A percentile compares a stretch with the other conserved stretches of the same genome.
Evolutionary conservation across 1,284 basidiomycete species (phyloP).

Genomic region (Fomitopsis betulina): DNA sequence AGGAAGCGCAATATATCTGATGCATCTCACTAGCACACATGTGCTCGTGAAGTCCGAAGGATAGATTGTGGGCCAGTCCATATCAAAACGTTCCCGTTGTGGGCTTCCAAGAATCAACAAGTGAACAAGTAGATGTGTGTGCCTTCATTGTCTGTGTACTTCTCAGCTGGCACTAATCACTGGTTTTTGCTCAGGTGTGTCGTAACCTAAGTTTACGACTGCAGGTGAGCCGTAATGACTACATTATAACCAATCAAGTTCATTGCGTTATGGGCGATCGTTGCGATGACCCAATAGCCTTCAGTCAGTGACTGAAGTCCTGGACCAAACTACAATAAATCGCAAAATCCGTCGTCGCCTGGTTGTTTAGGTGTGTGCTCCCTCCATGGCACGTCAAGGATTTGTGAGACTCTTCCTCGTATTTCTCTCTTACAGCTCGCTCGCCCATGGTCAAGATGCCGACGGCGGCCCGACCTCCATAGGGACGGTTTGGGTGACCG

Average conservation of each 20-base stretch:
- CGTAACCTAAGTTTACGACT: too few relatives aligned
- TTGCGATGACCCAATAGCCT: background rate
- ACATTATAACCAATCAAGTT: background rate
- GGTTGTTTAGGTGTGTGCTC: background rate
- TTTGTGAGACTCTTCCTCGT: background rate
- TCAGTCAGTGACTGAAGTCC: background rate
- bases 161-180: background rate
- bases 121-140: background rate
- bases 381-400: background rate
- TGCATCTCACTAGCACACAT: background rate
- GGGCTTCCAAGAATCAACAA: background rate
- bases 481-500: conserved; percentile 13
- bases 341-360: background rate
- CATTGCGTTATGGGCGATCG: background rate
- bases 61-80: background rate
- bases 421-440: background rate
- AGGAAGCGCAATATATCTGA: background rate
- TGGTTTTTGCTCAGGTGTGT: background rate
- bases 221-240: background rate
- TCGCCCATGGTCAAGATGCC: conserved; percentile 1
- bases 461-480: conserved; percentile 7
- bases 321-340: background rate
- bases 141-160: background rate
- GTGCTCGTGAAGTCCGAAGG: background rate
- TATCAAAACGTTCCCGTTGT: background rate